Evolutionary conservation across 75 land plant species (phyloP).

Genomic region (Isoetes taiwanensis): DNA sequence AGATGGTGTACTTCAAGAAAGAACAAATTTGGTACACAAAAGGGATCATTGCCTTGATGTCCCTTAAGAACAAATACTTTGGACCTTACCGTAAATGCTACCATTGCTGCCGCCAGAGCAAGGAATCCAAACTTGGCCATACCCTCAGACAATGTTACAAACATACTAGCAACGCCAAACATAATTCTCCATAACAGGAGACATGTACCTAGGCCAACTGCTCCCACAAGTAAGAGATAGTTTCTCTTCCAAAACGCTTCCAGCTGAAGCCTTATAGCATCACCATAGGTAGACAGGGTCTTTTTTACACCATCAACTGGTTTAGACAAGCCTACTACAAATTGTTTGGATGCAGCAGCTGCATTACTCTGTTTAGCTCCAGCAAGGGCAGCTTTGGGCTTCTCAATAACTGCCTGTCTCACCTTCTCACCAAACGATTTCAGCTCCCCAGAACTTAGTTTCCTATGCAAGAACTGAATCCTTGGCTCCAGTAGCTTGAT

Average conservation of each 20-base stretch:
- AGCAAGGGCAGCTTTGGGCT: too few relatives aligned
- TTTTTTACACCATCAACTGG: conserved; percentile 27
- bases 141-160: conserved; percentile 80
- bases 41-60: too few relatives aligned
- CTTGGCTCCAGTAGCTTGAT: too few relatives aligned
- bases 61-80: too few relatives aligned
- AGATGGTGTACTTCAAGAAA: too few relatives aligned
- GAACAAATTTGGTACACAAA: too few relatives aligned
- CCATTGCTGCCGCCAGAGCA: conserved; percentile 77
- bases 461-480: too few relatives aligned
- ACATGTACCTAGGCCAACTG: conserved; percentile 45
- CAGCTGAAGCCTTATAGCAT: conserved; percentile 63
- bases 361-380: too few relatives aligned
- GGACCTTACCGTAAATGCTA: conserved; percentile 76
- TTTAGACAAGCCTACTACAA: conserved; percentile 14
- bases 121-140: conserved; percentile 99
- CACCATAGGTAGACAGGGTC: conserved; percentile 35
- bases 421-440: too few relatives aligned
- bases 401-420: too few relatives aligned
- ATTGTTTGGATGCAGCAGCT: too few relatives aligned
- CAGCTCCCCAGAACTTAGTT: too few relatives aligned
- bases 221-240: conserved; percentile 51
- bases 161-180: conserved; percentile 82
- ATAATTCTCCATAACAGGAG: conserved; percentile 71
- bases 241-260: conserved; percentile 92